Evolutionary conservation across 2,329 filamentous ascomycete genomes (phyloP), one percentile per base, ranked within the genome.

Genomic region (Phaeosphaeriaceae sp.): DNA sequence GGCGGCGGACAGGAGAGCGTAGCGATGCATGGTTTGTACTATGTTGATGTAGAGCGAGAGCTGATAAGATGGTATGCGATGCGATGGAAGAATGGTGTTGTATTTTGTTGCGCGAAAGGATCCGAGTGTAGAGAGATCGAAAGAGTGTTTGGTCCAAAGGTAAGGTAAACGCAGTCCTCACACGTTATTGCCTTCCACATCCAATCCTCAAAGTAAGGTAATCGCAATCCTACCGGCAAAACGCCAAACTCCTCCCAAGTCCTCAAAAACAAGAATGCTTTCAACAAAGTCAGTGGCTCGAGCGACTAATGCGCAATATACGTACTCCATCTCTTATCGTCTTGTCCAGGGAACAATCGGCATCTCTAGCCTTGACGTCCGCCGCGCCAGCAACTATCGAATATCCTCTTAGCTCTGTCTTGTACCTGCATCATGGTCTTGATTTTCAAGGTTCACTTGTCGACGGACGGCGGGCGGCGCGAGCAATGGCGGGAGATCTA

Each of bases 1-100:
- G 10, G 43, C 22, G 40, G 48, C 23, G 13, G 46, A 6, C 19
- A 35, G 9, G 7, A 35, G 9, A 24, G 19, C 19, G 24, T 3
- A 22, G 46, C 22, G 19, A 57, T 24, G 48, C 60, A 60, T 63
- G 4, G 49, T 50, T 19, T 11, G 13, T 11, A 24, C 30, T 6
- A 8, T n/a, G 46, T 28, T 49, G 23, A 6, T n/a, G 15, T 47
- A 21, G 22, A 46, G n/a, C 43, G 43, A 46, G 19, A 23, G 43
- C 4, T 46, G n/a, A 3, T 22, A 3, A 46, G 22, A 46, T 21
- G 19, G 23, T 30, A n/a, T 50, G 19, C 4, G 22, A 35, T 35
- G 13, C 7, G 30, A 13, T 35, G 3, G 30, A 15, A 35, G 10
- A 35, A 35, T 13, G 13, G 30, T 11, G 6, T 11, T 11, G 30